Conservation (phyloP, 495 filamentous ascomycete species). For the Apodospora peruviana region DNA sequence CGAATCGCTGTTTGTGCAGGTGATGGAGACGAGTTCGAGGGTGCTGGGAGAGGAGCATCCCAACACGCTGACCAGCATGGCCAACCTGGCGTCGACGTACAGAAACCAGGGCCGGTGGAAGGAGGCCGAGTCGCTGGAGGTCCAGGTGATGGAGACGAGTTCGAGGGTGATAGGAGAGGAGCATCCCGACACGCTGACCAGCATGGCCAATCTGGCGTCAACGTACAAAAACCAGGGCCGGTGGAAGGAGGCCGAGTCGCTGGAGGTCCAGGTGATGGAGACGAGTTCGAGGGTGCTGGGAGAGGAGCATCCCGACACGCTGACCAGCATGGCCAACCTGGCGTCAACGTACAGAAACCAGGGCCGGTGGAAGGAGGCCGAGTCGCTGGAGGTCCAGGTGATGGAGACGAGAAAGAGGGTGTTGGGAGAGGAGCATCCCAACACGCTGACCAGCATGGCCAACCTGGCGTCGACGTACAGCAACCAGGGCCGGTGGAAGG, state of each 20-base stretch:
- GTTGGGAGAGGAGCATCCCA: slow-evolving; percentile 29
- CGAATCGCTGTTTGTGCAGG: slow-evolving; percentile 9
- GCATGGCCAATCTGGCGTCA: slow-evolving; percentile 10
- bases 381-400: slow-evolving; percentile 6
- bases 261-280: slow-evolving; percentile 27
- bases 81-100: slow-evolving; percentile 13
- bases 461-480: slow-evolving; percentile 19
- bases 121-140: background rate
- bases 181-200: slow-evolving; percentile 25
- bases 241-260: slow-evolving; percentile 31
- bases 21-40: slow-evolving; percentile 8
- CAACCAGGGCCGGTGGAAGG: slow-evolving; percentile 28
- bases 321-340: slow-evolving; percentile 36
- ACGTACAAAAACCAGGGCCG: slow-evolving; percentile 27
- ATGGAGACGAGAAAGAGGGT: slow-evolving; percentile 10
- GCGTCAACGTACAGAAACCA: slow-evolving; percentile 24
- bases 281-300: slow-evolving; percentile 28
- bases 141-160: slow-evolving; percentile 1
- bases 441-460: slow-evolving; percentile 16
- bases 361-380: slow-evolving; percentile 31
- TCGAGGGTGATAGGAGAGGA: slow-evolving; percentile 23
- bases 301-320: slow-evolving; percentile 33
- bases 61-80: slow-evolving; percentile 15
- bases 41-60: slow-evolving; percentile 25
- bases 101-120: slow-evolving; percentile 26